Percentiles rank a stretch among this genome's conserved stretches.
Conservation (phyloP, 306 rosid species). For the Acacia crassicarpa region DNA sequence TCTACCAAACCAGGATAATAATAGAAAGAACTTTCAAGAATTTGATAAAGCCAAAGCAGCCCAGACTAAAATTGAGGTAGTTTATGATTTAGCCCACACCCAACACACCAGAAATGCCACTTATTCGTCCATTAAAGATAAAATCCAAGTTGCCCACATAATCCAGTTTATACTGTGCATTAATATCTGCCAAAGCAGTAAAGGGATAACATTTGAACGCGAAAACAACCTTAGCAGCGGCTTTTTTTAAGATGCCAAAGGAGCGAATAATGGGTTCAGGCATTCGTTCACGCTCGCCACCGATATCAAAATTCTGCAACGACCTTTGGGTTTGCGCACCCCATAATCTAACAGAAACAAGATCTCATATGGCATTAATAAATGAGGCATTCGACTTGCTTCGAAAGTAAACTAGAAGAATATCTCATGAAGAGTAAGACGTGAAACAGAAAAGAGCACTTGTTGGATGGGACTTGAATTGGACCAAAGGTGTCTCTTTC, state of each 20-base stretch:
- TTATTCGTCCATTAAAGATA: neutral
- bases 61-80: neutral
- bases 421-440: neutral
- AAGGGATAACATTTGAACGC: neutral
- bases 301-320: constrained; percentile 91
- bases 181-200: neutral
- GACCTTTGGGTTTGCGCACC: constrained; percentile 98
- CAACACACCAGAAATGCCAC: neutral
- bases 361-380: neutral
- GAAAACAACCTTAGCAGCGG: constrained; percentile 77
- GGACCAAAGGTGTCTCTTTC: constrained; percentile 96
- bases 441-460: constrained; percentile 49
- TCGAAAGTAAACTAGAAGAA: neutral
- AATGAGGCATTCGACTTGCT: neutral
- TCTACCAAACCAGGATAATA: neutral
- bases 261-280: constrained; percentile 96
- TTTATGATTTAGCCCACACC: neutral
- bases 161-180: neutral
- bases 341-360: constrained; percentile 63
- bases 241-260: constrained; percentile 84
- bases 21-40: neutral
- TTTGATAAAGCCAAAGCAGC: neutral
- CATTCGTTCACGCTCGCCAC: constrained; percentile 96
- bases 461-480: constrained; percentile 89
- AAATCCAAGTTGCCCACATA: neutral